Percentiles rank a stretch among this genome's conserved stretches.
Evolutionary conservation across 495 filamentous ascomycete genomes (phyloP).

Genomic region (Talaromyces trachyspermus): DNA sequence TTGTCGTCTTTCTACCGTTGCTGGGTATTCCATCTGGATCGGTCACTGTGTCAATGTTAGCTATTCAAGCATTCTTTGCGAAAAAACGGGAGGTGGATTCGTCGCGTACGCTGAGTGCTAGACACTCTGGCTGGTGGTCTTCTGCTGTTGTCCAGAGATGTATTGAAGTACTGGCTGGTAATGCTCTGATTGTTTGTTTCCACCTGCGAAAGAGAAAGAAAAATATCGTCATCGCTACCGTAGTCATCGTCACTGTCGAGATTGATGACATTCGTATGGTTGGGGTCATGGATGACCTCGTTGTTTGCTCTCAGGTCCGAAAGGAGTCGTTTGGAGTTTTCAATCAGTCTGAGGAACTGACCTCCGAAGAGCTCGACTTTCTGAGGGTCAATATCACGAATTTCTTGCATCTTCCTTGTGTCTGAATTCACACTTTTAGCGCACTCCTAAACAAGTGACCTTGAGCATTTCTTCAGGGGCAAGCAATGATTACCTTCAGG

Average conservation of each 20-base stretch:
- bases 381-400: slow-evolving; percentile 62
- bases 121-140: slow-evolving; percentile 13
- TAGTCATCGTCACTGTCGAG: slow-evolving; percentile 54
- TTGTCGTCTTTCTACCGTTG: not conserved
- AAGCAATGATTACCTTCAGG: slow-evolving; percentile 49
- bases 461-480: not conserved
- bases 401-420: slow-evolving; percentile 50
- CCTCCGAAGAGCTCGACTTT: slow-evolving; percentile 64
- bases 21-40: not conserved
- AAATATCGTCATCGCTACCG: slow-evolving; percentile 40
- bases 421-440: too few species aligned
- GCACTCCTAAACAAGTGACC: too few species aligned
- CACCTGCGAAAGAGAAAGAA: slow-evolving; percentile 27
- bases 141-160: too few species aligned
- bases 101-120: slow-evolving; percentile 3
- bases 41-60: slow-evolving; percentile 1
- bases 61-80: too few species aligned
- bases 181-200: slow-evolving; percentile 26
- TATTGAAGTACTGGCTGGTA: slow-evolving; percentile 42
- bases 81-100: not conserved
- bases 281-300: slow-evolving; percentile 44
- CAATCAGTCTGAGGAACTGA: slow-evolving; percentile 58
- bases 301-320: slow-evolving; percentile 47
- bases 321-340: slow-evolving; percentile 48
- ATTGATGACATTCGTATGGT: slow-evolving; percentile 61